phyloP scores from a whole-genome alignment of 2,329 filamentous ascomycete species.

The Cladosporium halotolerans region DNA sequence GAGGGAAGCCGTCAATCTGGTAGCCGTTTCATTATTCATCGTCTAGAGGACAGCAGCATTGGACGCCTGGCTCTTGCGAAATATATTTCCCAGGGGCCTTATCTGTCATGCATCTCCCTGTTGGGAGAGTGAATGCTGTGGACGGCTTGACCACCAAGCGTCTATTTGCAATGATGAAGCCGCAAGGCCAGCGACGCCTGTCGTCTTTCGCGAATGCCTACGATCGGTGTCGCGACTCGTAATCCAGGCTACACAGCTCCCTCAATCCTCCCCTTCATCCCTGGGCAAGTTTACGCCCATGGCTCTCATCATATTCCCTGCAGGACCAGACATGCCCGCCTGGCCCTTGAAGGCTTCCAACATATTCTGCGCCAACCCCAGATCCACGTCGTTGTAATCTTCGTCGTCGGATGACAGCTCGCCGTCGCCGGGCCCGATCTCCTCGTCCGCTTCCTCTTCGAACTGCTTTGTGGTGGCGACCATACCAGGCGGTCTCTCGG shows the following conservation, averaged over 20 bases:
- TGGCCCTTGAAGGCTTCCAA: conserved; percentile 91
- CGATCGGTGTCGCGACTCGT: no score
- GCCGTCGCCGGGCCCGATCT: conserved; percentile 33
- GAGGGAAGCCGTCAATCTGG: no score
- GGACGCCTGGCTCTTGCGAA: no score
- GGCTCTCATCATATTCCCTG: conserved; percentile 77
- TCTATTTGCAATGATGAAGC: no score
- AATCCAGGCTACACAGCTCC: background rate
- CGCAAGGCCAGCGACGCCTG: no score
- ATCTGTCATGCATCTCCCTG: no score
- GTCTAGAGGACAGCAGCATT: no score
- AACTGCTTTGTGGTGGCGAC: conserved; percentile 25
- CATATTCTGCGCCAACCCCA: conserved; percentile 83
- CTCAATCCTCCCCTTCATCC: conserved; percentile 57
- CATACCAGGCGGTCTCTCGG: conserved; percentile 25
- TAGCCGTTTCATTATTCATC: no score
- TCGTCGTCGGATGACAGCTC: conserved; percentile 38
- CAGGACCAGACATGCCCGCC: conserved; percentile 75
- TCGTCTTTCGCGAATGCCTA: no score
- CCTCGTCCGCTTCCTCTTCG: conserved; percentile 31
- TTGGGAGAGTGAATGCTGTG: no score
- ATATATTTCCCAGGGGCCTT: no score
- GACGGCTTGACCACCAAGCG: no score
- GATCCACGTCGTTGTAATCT: conserved; percentile 67
- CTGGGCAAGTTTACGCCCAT: conserved; percentile 78